A percentile compares a stretch with the other conserved stretches of the same genome.
These are phyloP conservation scores for Sclerotinia trifoliorum DNA, from an alignment of 2,329 filamentous ascomycete genomes.

Conservation along the genomic window DNA sequence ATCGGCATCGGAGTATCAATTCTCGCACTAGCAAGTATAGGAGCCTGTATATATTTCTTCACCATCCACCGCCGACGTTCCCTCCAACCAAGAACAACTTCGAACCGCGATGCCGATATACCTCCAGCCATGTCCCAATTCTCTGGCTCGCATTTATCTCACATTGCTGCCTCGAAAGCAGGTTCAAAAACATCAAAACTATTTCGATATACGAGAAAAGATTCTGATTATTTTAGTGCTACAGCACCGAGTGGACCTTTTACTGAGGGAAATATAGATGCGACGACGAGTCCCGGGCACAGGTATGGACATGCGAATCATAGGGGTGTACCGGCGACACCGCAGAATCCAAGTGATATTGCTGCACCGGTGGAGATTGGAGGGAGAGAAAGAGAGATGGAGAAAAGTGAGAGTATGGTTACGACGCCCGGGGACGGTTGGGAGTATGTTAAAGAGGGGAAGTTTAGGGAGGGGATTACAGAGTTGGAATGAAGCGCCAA, in stretches of 20 bases:
- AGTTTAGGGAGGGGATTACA: not conserved
- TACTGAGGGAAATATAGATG: constrained; percentile 26
- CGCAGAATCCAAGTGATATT: constrained; percentile 52
- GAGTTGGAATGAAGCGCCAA: not conserved
- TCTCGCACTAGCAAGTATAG: constrained; percentile 46
- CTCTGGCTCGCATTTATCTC: constrained; percentile 13
- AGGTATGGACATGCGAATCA: constrained; percentile 17
- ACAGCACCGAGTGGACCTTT: constrained; percentile 48
- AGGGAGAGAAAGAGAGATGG: not conserved
- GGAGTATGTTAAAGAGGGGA: not conserved
- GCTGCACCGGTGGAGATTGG: constrained; percentile 55
- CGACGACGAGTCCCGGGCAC: constrained; percentile 39
- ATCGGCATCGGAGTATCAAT: constrained; percentile 55
- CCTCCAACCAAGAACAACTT: constrained; percentile 17
- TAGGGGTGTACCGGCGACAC: constrained; percentile 45
- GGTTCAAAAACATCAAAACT: constrained; percentile 19
- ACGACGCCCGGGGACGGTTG: not conserved
- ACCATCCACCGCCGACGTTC: constrained; percentile 43
- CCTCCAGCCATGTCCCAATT: constrained; percentile 28
- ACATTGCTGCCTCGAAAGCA: not conserved
- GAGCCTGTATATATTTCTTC: constrained; percentile 49
- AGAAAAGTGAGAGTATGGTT: not conserved
- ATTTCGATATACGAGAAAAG: constrained; percentile 9
- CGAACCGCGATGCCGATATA: not conserved
- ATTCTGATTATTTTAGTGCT: constrained; percentile 35